Conservation (phyloP, 306 rosid genomes). For the Dryas drummondii region DNA sequence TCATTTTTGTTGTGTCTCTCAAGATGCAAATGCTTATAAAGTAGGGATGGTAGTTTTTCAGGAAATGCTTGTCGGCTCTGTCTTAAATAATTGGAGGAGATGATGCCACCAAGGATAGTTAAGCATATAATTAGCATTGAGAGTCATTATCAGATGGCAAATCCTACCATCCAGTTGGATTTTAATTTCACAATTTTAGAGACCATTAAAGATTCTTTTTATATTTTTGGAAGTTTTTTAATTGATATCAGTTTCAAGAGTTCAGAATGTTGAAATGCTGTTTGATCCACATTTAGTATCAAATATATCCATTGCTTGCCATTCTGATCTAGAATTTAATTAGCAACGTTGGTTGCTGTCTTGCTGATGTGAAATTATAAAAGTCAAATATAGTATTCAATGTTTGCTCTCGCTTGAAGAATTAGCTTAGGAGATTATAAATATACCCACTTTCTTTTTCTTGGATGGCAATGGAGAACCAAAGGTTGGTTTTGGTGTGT, state of each 20-base stretch:
- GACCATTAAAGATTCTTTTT: not conserved
- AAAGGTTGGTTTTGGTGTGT: not conserved
- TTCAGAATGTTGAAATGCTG: not conserved
- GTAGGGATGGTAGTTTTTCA: not conserved
- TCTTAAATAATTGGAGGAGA: not conserved
- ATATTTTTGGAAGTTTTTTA: not conserved
- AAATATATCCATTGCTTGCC: not conserved
- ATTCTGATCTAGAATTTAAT: not conserved
- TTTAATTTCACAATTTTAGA: not conserved
- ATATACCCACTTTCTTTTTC: not conserved
- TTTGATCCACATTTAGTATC: no score
- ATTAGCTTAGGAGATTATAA: not conserved
- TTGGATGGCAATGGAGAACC: not conserved
- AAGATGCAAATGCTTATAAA: not conserved
- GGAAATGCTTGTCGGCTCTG: not conserved
- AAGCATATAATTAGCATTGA: not conserved
- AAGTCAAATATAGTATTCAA: not conserved
- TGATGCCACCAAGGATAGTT: not conserved
- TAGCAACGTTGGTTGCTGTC: not conserved
- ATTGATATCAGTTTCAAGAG: not conserved
- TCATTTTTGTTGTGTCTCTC: no score
- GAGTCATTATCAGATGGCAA: not conserved
- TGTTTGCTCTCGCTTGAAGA: not conserved
- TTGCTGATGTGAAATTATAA: not conserved
- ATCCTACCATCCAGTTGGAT: not conserved